A percentile compares a stretch with the other conserved stretches of the same genome.
Conservation (phyloP, 169 alveolate species). For the Toxoplasma gondii region DNA sequence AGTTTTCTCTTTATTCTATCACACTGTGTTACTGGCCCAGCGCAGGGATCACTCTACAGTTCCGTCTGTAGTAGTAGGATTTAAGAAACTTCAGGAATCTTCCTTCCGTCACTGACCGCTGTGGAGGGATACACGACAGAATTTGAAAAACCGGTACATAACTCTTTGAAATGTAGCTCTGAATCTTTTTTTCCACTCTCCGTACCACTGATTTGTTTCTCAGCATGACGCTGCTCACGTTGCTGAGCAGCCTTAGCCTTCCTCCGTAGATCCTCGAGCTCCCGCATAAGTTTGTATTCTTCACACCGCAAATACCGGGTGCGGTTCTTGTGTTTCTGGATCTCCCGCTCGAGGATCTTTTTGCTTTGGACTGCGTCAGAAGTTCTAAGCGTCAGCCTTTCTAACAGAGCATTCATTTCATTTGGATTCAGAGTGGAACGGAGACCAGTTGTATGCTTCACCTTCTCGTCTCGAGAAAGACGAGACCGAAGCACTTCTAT, state of each 20-base stretch:
- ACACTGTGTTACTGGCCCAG: too few species aligned
- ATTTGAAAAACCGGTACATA: too few species aligned
- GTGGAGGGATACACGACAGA: too few species aligned
- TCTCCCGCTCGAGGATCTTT: neutral
- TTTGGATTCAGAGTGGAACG: too few species aligned
- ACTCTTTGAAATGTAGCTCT: neutral
- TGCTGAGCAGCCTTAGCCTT: neutral
- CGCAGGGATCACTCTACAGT: too few species aligned
- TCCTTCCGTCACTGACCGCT: too few species aligned
- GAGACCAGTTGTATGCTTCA: too few species aligned
- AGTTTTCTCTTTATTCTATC: neutral
- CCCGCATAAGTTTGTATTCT: neutral
- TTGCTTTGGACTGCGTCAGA: neutral
- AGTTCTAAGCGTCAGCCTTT: neutral
- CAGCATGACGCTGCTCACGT: neutral
- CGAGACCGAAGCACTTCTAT: too few species aligned
- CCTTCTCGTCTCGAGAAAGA: too few species aligned
- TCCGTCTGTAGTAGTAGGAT: too few species aligned
- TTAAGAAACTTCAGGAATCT: too few species aligned
- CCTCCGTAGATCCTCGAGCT: neutral
- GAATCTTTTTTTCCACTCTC: neutral
- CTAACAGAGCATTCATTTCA: too few species aligned
- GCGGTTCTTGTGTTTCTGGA: conserved; percentile 8
- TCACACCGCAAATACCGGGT: neutral
- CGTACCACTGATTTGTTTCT: neutral